Evolutionary conservation across 495 filamentous ascomycete species (phyloP), one percentile per base, ranked within the genome.

Genomic region (Chaetomidium leptoderma): DNA sequence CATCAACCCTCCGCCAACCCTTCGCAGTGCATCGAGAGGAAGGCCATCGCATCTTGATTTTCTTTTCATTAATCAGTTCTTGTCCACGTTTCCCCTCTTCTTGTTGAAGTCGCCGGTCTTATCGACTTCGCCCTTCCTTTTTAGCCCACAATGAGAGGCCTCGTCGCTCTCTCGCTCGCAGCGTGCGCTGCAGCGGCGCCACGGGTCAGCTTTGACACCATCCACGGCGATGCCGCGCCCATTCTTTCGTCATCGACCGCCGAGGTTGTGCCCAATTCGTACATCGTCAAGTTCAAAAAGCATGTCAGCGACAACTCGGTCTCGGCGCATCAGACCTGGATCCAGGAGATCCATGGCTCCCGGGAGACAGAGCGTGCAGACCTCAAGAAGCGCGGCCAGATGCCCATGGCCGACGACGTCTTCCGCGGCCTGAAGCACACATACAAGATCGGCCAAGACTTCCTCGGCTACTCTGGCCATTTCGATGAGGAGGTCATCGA

Each of bases 281-380:
- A 97, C 73, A 96, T 99, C 74, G 76, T 99, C 75, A 90, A 95
- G 62, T 97, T 99, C 83, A 97, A 99, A 85, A 88, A 92, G 73
- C 90, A 97, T 70, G 87, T 99, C 53, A 77, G 78, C 57, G 72
- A 84, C 24, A 74, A 75, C 19, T 77, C 82, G 51, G 90, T 87
- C 13, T 71, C 81, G 24, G 81, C 80, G 63, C 95, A 99, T 70
- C 91, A 96, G 69, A 83, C 71, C 70, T 99, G 95, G 95, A 86
- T 99, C 66, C 85, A 95, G 78, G 82, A 89, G 75, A 80, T 95
- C 65, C 88, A 93, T 70, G 63, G 75, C 39, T 68, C 84, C 53
- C 77, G 72, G 60, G 78, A 87, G 72, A 73, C 69, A 35, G 67
- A 76, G 45, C 85, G 83, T 59, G 80, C 79, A 64, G 92, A 96